Base-by-base conservation (phyloP, 2,329 filamentous ascomycete genomes). In the Coniella vitis region DNA sequence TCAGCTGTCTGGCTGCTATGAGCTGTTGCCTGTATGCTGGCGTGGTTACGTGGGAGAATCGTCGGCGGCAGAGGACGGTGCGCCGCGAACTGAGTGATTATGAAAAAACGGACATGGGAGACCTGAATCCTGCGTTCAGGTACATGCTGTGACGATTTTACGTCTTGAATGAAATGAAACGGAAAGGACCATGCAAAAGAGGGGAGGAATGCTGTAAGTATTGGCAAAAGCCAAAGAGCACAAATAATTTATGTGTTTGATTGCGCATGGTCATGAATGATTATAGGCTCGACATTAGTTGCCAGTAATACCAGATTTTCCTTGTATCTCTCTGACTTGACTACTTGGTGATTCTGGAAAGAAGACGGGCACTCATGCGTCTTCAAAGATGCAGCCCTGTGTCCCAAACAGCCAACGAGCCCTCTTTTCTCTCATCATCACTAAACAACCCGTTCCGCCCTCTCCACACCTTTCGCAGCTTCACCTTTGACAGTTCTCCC, bases 1-100 rank as follows among this genome's bases (percentile, higher is more conserved):
- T 95, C 59, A 76, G 84, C 8, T 76, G 79, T 44, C 62, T 95
- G 25, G 84, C 82, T 46, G 80, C 78, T 14, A 56, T 83, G 3
- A 73, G 78, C 10, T 86, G 81, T 57, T 62, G 70, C 14, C 48
- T 74, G 0, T 91, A 91, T 60, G 78, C 75, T 2, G 55, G 74
- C 4, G 74, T 74, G 2, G 81, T 86, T 51, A 67, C 65, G 56
- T 62, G 64, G 53, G 75, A 83, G 63, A 91, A 91, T 62, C 71
- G 70, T 57, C 71, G 71, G 60, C 72, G 84, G 48, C 73, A 79
- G 16, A 75, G 65, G 41, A 51, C 57, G 14, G 56, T 52, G 40
- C 55, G 54, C 7, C 53, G 53, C 2, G 54, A 52, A 4, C 31
- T 67, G 56, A 64, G 63, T 4, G 62, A 66, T 16, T 58, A 62